Conservation (phyloP, 2,329 filamentous ascomycete species). For the Talaromyces rugulosus region DNA sequence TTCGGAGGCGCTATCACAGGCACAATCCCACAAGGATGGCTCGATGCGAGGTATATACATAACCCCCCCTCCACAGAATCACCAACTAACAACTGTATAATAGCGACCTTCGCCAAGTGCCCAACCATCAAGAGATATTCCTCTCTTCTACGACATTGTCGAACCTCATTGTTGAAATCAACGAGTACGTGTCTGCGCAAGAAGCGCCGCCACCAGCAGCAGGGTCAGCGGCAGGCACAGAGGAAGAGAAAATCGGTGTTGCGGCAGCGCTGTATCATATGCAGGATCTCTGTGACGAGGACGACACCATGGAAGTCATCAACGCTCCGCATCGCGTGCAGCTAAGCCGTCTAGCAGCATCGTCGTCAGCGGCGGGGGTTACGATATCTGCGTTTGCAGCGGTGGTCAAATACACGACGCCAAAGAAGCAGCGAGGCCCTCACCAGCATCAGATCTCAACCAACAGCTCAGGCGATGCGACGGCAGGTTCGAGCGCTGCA, state of each 20-base stretch:
- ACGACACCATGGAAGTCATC: conserved; percentile 63
- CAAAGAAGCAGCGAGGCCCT: conserved; percentile 14
- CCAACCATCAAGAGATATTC: conserved; percentile 79
- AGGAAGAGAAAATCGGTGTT: conserved; percentile 59
- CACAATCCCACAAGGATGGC: conserved; percentile 29
- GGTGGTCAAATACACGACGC: conserved; percentile 23
- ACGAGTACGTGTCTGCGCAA: conserved; percentile 62
- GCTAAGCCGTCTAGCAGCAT: conserved; percentile 40
- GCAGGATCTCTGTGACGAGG: conserved; percentile 64
- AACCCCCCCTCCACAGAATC: too few species aligned
- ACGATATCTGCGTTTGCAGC: conserved; percentile 24
- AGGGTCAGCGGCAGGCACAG: conserved; percentile 32
- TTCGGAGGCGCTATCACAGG: conserved; percentile 34
- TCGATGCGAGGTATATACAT: conserved; percentile 29
- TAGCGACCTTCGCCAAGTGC: conserved; percentile 35
- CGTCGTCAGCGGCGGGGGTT: conserved; percentile 1
- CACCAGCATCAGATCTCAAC: neutral
- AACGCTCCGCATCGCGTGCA: conserved; percentile 56
- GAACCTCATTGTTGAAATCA: conserved; percentile 85
- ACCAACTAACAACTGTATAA: neutral
- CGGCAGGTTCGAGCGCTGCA: conserved; percentile 17
- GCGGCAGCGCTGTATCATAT: conserved; percentile 66
- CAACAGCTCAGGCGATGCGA: conserved; percentile 8
- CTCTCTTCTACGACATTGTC: conserved; percentile 80
- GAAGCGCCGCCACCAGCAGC: conserved; percentile 15